These are phyloP conservation scores for Vachellia pachyceras DNA, from an alignment of 306 rosid species.

Conservation along the genomic window DNA sequence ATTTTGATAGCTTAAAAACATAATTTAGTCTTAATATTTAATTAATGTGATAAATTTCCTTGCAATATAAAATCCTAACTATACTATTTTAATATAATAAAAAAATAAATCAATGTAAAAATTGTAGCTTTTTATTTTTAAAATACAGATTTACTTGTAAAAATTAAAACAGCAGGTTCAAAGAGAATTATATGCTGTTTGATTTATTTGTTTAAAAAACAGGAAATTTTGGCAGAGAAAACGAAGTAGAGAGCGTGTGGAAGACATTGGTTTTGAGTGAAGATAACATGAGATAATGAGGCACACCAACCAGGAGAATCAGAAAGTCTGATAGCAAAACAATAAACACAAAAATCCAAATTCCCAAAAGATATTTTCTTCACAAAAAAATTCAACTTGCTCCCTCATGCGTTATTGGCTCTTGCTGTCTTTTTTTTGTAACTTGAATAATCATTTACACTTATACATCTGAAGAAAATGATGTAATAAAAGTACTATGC, in stretches of 20 bases:
- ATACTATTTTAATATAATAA: too few species aligned
- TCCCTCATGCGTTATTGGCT: conserved; percentile 25
- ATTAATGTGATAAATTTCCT: not conserved
- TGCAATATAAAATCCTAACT: not conserved
- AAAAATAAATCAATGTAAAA: not conserved
- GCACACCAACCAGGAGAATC: conserved; percentile 37
- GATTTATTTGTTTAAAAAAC: too few species aligned
- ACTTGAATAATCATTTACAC: not conserved
- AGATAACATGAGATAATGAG: not conserved
- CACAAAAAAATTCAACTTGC: not conserved
- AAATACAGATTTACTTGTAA: not conserved
- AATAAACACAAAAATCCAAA: conserved; percentile 30
- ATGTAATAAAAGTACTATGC: not conserved
- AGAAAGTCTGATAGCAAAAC: conserved; percentile 3
- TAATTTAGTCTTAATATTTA: too few species aligned
- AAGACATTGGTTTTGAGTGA: not conserved
- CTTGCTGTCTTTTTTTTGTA: not conserved
- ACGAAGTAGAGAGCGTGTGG: not conserved
- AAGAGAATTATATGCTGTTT: too few species aligned
- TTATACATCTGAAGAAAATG: not conserved
- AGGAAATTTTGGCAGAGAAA: not conserved
- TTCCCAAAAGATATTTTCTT: conserved; percentile 16
- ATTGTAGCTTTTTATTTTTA: too few species aligned
- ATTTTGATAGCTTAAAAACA: too few species aligned
- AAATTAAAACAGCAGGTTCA: not conserved